Conservation (phyloP, 352 stramenopile genomes). For the Globisporangium abappressorium region DNA sequence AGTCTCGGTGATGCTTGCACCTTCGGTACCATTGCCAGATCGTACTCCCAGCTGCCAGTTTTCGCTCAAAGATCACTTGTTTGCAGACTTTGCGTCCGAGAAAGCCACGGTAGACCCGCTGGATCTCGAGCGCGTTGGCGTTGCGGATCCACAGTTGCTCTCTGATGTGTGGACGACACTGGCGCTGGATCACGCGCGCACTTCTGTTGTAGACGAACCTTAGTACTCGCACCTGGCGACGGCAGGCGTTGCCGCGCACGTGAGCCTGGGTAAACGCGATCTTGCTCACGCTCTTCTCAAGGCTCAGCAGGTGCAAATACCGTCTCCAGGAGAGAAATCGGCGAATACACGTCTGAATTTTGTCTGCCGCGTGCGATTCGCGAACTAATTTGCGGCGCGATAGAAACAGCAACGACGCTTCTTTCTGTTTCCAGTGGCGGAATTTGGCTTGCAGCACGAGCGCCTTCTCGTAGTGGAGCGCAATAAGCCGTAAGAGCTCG, state of each 20-base stretch:
- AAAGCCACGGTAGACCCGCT: slow-evolving; percentile 50
- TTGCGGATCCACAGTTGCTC: slow-evolving; percentile 26
- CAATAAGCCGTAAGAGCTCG: slow-evolving; percentile 29
- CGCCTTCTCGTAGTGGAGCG: slow-evolving; percentile 35
- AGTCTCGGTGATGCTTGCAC: slow-evolving; percentile 34
- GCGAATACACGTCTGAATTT: slow-evolving; percentile 48
- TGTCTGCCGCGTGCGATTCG: slow-evolving; percentile 36
- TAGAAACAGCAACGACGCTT: slow-evolving; percentile 37
- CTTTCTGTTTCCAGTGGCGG: slow-evolving; percentile 43
- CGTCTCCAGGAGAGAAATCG: slow-evolving; percentile 47
- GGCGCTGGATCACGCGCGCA: slow-evolving; percentile 42
- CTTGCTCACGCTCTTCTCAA: slow-evolving; percentile 32
- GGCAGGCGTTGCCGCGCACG: slow-evolving; percentile 36
- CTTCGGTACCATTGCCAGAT: slow-evolving; percentile 59
- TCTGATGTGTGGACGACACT: slow-evolving; percentile 31
- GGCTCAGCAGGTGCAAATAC: slow-evolving; percentile 38
- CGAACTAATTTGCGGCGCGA: slow-evolving; percentile 36
- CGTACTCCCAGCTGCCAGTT: slow-evolving; percentile 13
- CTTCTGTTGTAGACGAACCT: slow-evolving; percentile 25
- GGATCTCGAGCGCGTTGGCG: slow-evolving; percentile 35
- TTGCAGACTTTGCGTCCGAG: slow-evolving; percentile 21
- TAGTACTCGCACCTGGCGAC: slow-evolving; percentile 27
- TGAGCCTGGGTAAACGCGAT: slow-evolving; percentile 49
- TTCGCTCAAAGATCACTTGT: slow-evolving; percentile 22
- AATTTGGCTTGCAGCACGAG: slow-evolving; percentile 40